These are phyloP conservation scores for Heterobasidion irregulare DNA, from an alignment of 1,284 basidiomycete genomes.

Conservation along the genomic window DNA sequence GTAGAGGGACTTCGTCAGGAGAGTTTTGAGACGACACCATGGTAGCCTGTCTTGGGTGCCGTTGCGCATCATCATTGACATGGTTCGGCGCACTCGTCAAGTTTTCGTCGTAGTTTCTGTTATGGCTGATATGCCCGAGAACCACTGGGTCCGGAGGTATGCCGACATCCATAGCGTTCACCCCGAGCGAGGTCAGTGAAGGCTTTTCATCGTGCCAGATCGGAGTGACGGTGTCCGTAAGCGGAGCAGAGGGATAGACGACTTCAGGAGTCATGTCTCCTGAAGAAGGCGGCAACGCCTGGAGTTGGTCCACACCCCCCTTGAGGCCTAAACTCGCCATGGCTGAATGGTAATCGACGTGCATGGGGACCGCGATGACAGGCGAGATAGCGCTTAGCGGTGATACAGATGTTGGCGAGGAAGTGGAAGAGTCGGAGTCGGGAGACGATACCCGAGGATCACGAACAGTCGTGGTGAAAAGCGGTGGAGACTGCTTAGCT, in stretches of 20 bases:
- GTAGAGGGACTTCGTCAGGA: background rate
- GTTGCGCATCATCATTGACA: too few species aligned
- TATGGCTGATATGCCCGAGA: background rate
- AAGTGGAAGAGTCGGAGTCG: background rate
- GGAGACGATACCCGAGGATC: background rate
- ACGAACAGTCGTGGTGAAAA: background rate
- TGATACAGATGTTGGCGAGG: slow-evolving; percentile 1
- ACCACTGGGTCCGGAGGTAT: background rate
- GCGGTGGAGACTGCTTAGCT: background rate
- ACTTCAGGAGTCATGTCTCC: background rate
- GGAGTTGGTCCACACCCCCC: too few species aligned
- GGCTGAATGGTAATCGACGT: background rate
- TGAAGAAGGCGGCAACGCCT: background rate
- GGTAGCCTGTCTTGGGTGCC: background rate
- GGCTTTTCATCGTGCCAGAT: background rate
- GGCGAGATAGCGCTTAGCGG: background rate
- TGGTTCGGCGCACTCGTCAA: too few species aligned
- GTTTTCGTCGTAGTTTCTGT: too few species aligned
- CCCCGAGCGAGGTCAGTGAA: background rate
- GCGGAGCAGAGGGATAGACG: background rate
- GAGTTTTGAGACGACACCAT: background rate
- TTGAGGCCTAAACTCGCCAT: too few species aligned
- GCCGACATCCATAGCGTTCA: background rate
- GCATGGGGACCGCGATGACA: background rate
- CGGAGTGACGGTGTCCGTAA: background rate